Evolutionary conservation across 768 basidiomycete genomes (phyloP).

Genomic region (Chlorophyllum brunneum): DNA sequence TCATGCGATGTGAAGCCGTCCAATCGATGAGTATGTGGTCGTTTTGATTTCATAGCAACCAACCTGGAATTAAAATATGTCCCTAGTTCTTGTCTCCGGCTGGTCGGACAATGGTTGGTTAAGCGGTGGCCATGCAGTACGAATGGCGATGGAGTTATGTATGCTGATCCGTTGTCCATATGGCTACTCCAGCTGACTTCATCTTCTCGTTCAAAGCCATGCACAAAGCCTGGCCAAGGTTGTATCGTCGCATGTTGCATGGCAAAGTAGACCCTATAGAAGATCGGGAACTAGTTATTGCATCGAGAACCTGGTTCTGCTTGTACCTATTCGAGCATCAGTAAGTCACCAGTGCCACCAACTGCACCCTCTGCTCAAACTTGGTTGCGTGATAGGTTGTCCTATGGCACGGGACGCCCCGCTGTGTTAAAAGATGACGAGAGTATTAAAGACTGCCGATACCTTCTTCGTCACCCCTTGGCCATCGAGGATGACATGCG

Average conservation of each 20-base stretch:
- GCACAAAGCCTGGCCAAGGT: conserved; percentile 87
- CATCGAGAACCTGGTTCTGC: conserved; percentile 89
- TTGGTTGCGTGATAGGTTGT: conserved; percentile 53
- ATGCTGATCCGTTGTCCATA: conserved; percentile 23
- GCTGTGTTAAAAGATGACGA: conserved; percentile 93
- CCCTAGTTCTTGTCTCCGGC: conserved; percentile 79
- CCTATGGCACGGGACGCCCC: conserved; percentile 91
- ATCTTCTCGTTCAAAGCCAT: conserved; percentile 47
- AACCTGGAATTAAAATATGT: conserved; percentile 4
- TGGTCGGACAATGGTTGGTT: conserved; percentile 98
- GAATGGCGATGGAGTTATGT: conserved; percentile 96
- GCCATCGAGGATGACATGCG: conserved; percentile 93
- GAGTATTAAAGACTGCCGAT: conserved; percentile 76
- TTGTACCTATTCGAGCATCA: conserved; percentile 93
- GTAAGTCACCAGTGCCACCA: conserved; percentile 39
- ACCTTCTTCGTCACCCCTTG: conserved; percentile 81
- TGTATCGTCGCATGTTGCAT: conserved; percentile 74
- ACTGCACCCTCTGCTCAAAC: neutral
- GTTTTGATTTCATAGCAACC: neutral
- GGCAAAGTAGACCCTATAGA: conserved; percentile 53
- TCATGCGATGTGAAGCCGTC: conserved; percentile 80
- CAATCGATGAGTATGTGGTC: conserved; percentile 83
- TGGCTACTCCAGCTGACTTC: neutral
- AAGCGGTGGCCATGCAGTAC: conserved; percentile 92
- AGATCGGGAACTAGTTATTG: conserved; percentile 78